Evolutionary conservation across 257 asterid species (phyloP), one percentile per base, ranked within the genome.

Genomic region (Prunella vulgaris): DNA sequence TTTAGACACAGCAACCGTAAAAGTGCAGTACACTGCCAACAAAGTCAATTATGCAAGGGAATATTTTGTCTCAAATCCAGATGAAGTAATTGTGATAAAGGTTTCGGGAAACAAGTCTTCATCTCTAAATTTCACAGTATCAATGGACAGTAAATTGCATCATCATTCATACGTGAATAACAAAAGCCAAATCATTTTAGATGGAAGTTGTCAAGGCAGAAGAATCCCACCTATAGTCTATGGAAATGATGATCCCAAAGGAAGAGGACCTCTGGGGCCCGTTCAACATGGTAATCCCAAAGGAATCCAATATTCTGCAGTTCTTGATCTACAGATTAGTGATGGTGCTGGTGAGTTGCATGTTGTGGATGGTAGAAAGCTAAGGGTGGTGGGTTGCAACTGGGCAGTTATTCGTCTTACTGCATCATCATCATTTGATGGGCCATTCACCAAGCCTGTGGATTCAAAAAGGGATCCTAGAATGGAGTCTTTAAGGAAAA

Each of bases 1-100:
- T 82, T 78, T 90, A 79, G 86, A 90, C 78, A 84, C 91, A n/a
- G 95, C 95, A 48, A 83, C 85, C 0, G 89, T 82, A n/a, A 79
- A 78, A 57, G 86, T 84, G n/a, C 78, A 74, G 66, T 90, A 90
- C 49, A 69, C 85, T 32, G 78, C 65, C 28, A 78, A 81, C 67
- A 71, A 57, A 33, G 78, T 80, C 37, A 77, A 84, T 69, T 86
- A 80, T 49, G 64, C 76, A 2, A 78, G 97, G 78, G 88, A 90
- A 67, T 66, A 79, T 71, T 90, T 90, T 52, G 81, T 82, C 67
- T 90, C 97, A 0, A 73, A 82, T 60, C 97, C 95, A 13, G 97
- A 90, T 82, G 80, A 84, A 58, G 88, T 82, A 20, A 79, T 90
- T 14, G 87, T 74, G 48, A 64, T 81, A 14, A 90, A 75, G 84